Percentiles rank a stretch among this genome's conserved stretches.
phyloP scores from a whole-genome alignment of 139 green algal species.

The Tetraselmis striata region DNA sequence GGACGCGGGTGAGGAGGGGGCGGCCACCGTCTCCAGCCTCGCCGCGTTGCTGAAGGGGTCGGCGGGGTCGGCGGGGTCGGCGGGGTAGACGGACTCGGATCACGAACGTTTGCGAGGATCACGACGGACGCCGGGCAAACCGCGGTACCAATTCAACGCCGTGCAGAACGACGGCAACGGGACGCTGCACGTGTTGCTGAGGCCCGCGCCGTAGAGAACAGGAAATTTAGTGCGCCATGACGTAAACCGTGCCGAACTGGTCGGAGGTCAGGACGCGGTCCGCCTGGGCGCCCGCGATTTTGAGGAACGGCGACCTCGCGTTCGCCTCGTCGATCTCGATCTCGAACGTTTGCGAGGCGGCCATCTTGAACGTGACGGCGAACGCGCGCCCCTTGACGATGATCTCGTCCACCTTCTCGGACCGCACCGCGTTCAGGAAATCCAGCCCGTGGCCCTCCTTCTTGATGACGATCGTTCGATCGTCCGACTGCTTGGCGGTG shows the following conservation, averaged over 20 bases:
- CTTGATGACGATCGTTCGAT: neutral
- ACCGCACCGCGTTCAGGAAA: neutral
- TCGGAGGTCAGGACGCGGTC: neutral
- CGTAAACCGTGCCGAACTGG: neutral
- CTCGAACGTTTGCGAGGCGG: neutral
- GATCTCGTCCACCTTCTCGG: neutral
- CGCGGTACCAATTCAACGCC: too few relatives aligned
- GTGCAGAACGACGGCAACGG: too few relatives aligned
- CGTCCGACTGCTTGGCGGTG: neutral
- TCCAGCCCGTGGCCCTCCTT: neutral
- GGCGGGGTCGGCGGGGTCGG: too few relatives aligned
- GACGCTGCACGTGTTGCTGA: too few relatives aligned
- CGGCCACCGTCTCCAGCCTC: too few relatives aligned
- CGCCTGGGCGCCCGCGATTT: neutral
- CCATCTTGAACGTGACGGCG: neutral
- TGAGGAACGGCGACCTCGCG: neutral
- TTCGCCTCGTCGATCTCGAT: neutral
- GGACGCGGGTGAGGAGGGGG: neutral
- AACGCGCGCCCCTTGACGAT: neutral
- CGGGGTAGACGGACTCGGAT: too few relatives aligned
- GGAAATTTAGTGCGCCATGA: neutral
- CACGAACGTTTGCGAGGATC: too few relatives aligned
- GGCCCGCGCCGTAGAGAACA: too few relatives aligned
- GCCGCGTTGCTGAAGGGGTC: too few relatives aligned
- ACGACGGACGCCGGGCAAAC: too few relatives aligned